Evolutionary conservation across 2,329 filamentous ascomycete species (phyloP).

Genomic region (Aspergillus fructus): DNA sequence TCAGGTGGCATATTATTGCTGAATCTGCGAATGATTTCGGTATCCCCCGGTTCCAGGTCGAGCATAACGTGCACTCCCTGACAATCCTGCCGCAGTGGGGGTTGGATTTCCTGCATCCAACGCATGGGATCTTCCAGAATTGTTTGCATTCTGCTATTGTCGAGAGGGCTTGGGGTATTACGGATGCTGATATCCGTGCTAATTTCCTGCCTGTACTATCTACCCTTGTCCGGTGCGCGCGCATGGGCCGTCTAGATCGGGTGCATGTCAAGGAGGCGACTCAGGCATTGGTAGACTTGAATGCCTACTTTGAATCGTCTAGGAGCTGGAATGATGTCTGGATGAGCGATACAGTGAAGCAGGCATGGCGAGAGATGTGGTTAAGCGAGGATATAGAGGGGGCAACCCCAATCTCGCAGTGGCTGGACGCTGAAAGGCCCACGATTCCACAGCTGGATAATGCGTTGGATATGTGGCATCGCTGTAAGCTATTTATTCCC

Average conservation of each 20-base stretch:
- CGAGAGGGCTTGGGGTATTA: constrained; percentile 40
- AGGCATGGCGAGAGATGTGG: constrained; percentile 49
- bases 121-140: constrained; percentile 55
- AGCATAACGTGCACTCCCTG: constrained; percentile 54
- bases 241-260: constrained; percentile 44
- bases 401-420: constrained; percentile 30
- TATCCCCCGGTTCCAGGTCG: constrained; percentile 55
- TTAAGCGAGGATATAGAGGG: constrained; percentile 43
- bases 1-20: constrained; percentile 54
- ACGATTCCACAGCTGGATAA: constrained; percentile 34
- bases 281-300: constrained; percentile 49
- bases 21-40: constrained; percentile 57
- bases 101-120: constrained; percentile 51
- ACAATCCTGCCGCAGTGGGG: constrained; percentile 57
- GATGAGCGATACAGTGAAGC: constrained; percentile 45
- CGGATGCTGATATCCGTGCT: constrained; percentile 46
- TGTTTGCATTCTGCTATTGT: constrained; percentile 50
- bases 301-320: constrained; percentile 49
- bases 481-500: constrained; percentile 27
- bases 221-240: constrained; percentile 49
- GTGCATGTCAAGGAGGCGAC: constrained; percentile 45
- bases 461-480: constrained; percentile 39
- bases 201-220: constrained; percentile 54
- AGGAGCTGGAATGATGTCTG: constrained; percentile 50
- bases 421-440: constrained; percentile 38